These are phyloP conservation scores for Pythium vanterpoolii DNA, from an alignment of 352 stramenopile genomes.

Conservation along the genomic window DNA sequence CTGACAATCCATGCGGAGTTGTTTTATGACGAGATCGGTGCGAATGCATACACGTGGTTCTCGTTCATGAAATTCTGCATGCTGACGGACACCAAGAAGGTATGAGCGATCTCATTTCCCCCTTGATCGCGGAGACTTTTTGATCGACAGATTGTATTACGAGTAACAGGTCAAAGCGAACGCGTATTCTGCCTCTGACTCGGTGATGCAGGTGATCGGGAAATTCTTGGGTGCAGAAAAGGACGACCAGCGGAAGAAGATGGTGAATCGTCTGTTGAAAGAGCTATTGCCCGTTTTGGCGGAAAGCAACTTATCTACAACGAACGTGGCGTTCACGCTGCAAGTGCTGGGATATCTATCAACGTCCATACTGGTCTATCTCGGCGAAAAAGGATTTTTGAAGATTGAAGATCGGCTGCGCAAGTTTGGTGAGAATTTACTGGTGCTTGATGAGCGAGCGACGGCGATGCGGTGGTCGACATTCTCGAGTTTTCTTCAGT, in stretches of 20 bases:
- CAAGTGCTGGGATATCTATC: slow-evolving; percentile 49
- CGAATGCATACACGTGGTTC: slow-evolving; percentile 53
- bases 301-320: slow-evolving; percentile 34
- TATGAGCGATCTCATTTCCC: too few relatives aligned
- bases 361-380: slow-evolving; percentile 41
- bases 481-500: slow-evolving; percentile 55
- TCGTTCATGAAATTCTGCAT: slow-evolving; percentile 72
- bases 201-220: slow-evolving; percentile 42
- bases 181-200: slow-evolving; percentile 44
- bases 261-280: slow-evolving; percentile 70
- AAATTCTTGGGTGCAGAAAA: slow-evolving; percentile 35
- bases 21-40: slow-evolving; percentile 53
- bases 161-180: slow-evolving; percentile 64
- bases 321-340: slow-evolving; percentile 49
- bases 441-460: slow-evolving; percentile 48
- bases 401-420: slow-evolving; percentile 74
- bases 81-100: slow-evolving; percentile 67
- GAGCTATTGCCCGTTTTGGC: slow-evolving; percentile 61
- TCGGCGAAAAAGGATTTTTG: slow-evolving; percentile 40
- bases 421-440: slow-evolving; percentile 63
- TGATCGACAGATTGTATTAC: background rate
- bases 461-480: slow-evolving; percentile 58
- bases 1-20: slow-evolving; percentile 35
- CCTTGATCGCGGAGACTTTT: background rate
- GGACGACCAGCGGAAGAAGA: slow-evolving; percentile 56